These are phyloP conservation scores for Lycium barbarum DNA, from an alignment of 257 asterid species.

Conservation along the genomic window DNA sequence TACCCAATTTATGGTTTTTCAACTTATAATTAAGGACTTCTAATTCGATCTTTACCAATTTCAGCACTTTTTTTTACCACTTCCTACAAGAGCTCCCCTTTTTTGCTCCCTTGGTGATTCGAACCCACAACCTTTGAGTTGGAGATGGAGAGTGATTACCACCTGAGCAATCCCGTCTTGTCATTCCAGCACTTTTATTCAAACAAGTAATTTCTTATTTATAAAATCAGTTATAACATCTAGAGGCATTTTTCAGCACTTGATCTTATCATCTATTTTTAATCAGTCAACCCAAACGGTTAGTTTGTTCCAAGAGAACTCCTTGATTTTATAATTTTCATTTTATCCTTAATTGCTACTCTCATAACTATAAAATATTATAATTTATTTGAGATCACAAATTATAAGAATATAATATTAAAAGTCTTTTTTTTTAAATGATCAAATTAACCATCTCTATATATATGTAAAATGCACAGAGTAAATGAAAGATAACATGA, in stretches of 20 bases:
- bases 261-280: background rate
- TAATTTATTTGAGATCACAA: background rate
- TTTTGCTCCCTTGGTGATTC: no score
- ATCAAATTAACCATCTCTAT: background rate
- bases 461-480: background rate
- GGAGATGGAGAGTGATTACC: no score
- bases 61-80: no score
- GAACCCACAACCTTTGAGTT: no score
- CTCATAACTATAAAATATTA: background rate
- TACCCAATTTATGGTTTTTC: no score
- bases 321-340: background rate
- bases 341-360: background rate
- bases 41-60: no score
- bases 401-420: background rate
- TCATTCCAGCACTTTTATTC: no score
- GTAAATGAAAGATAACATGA: background rate
- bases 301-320: background rate
- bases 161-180: no score
- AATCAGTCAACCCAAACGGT: background rate
- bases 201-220: no score
- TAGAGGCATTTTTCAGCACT: background rate
- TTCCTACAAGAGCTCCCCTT: no score
- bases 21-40: no score
- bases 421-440: background rate
- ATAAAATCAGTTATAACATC: no score